Conservation (phyloP, 192 early-diverging fungal genomes). For the Chytriomyces hyalinus region DNA sequence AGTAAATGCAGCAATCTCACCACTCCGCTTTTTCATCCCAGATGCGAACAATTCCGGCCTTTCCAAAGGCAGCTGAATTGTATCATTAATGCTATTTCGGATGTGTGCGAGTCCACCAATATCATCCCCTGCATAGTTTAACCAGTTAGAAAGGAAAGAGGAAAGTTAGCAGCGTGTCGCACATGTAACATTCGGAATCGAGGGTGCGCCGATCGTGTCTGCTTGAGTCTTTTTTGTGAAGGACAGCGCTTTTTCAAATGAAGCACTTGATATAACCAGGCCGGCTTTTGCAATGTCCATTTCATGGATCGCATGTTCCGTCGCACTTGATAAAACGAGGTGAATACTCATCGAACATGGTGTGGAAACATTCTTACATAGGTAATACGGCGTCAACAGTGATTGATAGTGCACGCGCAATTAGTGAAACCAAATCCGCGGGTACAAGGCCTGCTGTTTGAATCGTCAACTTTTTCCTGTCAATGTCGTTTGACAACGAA, state of each 20-base stretch:
- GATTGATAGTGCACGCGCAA: constrained; percentile 63
- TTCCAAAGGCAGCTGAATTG: constrained; percentile 93
- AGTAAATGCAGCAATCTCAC: constrained; percentile 28
- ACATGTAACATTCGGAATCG: constrained; percentile 96
- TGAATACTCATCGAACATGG: constrained; percentile 20
- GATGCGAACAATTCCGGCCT: constrained; percentile 94
- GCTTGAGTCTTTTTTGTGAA: constrained; percentile 82
- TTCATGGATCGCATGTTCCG: constrained; percentile 35
- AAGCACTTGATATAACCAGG: constrained; percentile 73
- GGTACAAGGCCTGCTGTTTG: constrained; percentile 93
- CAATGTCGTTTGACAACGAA: constrained; percentile 77
- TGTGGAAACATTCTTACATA: constrained; percentile 20
- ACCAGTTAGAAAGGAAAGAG: not conserved
- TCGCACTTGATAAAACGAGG: not conserved
- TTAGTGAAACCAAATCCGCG: constrained; percentile 79
- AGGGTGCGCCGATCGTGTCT: constrained; percentile 91
- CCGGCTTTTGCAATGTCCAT: constrained; percentile 71
- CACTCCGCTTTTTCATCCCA: constrained; percentile 94
- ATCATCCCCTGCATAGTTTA: constrained; percentile 68
- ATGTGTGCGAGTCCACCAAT: constrained; percentile 93
- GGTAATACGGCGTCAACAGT: constrained; percentile 23
- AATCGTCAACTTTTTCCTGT: constrained; percentile 73
- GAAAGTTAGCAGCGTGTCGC: constrained; percentile 28
- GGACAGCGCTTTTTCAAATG: constrained; percentile 81
- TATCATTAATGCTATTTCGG: constrained; percentile 92